Conservation (phyloP, 805 yeast genomes). For the Komagataella mondaviorum region DNA sequence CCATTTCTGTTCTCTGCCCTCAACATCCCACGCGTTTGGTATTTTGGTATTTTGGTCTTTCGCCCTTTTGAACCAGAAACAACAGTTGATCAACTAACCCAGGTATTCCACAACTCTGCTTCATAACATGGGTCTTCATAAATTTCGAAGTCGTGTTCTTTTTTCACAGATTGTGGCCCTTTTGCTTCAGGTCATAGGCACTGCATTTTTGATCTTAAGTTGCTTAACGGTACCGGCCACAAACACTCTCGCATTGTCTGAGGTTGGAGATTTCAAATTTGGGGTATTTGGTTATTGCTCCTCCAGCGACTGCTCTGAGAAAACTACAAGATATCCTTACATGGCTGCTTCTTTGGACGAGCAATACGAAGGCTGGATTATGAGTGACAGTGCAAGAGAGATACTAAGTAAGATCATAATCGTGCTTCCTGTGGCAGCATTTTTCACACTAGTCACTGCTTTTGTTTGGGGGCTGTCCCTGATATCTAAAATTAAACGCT, state of each 20-base stretch:
- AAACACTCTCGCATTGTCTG: slow-evolving; percentile 31
- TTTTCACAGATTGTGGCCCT: slow-evolving; percentile 16
- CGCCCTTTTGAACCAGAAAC: background rate
- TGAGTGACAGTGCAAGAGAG: slow-evolving; percentile 30
- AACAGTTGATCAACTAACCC: background rate
- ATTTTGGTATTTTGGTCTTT: background rate
- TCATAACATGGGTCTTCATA: background rate
- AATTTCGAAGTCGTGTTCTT: background rate
- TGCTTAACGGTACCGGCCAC: slow-evolving; percentile 51
- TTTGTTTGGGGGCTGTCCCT: slow-evolving; percentile 15
- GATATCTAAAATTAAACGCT: background rate
- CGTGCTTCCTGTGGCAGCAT: slow-evolving; percentile 55
- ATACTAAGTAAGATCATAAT: slow-evolving; percentile 41
- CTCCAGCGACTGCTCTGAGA: slow-evolving; percentile 21
- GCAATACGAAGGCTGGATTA: slow-evolving; percentile 28
- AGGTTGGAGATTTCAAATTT: slow-evolving; percentile 29
- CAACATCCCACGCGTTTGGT: background rate
- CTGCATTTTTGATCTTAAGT: slow-evolving; percentile 51
- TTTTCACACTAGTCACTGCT: slow-evolving; percentile 36
- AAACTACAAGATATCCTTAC: background rate
- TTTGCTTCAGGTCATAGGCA: slow-evolving; percentile 33
- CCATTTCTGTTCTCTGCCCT: background rate
- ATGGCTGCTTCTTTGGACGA: slow-evolving; percentile 24
- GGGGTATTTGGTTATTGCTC: slow-evolving; percentile 62
- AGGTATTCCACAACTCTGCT: background rate